A percentile compares a stretch with the other conserved stretches of the same genome.
Conservation (phyloP, 129 eudicot genomes). For the Chrysanthemum seticuspe region DNA sequence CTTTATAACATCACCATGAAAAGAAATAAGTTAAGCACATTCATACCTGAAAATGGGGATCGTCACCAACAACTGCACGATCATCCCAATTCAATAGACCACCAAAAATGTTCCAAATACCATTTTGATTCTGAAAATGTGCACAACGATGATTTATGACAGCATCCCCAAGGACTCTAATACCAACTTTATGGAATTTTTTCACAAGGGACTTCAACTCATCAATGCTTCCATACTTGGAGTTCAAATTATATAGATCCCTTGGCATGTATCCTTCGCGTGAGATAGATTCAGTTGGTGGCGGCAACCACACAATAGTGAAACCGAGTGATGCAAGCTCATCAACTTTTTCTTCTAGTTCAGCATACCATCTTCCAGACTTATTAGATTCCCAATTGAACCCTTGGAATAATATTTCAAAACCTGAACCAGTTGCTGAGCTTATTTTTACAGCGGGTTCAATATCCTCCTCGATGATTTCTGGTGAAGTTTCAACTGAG, state of each 20-base stretch:
- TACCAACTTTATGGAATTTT: constrained; percentile 68
- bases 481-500: constrained; percentile 44
- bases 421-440: constrained; percentile 91
- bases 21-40: neutral
- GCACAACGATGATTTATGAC: constrained; percentile 96
- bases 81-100: constrained; percentile 98
- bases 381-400: constrained; percentile 98
- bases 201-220: constrained; percentile 66
- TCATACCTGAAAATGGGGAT: constrained; percentile 94
- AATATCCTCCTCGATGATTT: constrained; percentile 28
- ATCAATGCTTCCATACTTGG: constrained; percentile 88
- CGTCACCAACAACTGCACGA: constrained; percentile 92
- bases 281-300: constrained; percentile 95
- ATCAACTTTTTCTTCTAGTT: constrained; percentile 61
- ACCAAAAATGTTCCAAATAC: constrained; percentile 90
- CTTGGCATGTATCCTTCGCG: constrained; percentile 98
- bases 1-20: neutral
- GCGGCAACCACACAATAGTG: constrained; percentile 88
- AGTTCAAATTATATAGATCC: constrained; percentile 82
- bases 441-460: constrained; percentile 34
- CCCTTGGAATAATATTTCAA: constrained; percentile 82
- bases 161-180: constrained; percentile 82
- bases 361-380: constrained; percentile 85
- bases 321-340: constrained; percentile 78
- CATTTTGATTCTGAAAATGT: constrained; percentile 65